Conservation (phyloP, 345 rosid genomes). For the Linum usitatissimum region DNA sequence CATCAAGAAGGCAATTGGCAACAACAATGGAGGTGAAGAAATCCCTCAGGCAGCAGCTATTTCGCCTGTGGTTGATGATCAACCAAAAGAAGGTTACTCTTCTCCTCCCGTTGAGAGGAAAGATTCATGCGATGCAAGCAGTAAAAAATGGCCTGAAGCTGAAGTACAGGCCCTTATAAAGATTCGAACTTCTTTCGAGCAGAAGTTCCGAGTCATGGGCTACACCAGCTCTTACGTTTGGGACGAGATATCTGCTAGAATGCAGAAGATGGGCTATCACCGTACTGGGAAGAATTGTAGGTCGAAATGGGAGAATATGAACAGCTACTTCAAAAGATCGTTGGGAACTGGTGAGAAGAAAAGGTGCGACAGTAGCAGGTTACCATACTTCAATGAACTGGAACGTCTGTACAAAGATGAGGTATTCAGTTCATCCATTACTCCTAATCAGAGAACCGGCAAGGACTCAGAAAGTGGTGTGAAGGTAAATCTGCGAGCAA, state of each 20-base stretch:
- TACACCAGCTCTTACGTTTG: slow-evolving; percentile 34
- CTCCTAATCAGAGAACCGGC: slow-evolving; percentile 3
- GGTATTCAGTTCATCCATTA: slow-evolving; percentile 12
- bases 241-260: slow-evolving; percentile 54
- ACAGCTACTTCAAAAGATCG: slow-evolving; percentile 51
- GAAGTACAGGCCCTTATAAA: slow-evolving; percentile 63
- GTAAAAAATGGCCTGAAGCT: slow-evolving; percentile 60
- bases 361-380: slow-evolving; percentile 30
- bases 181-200: slow-evolving; percentile 38
- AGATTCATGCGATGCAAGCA: slow-evolving; percentile 15
- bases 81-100: slow-evolving; percentile 10
- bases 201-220: slow-evolving; percentile 25
- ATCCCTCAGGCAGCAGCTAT: slow-evolving; percentile 16
- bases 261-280: slow-evolving; percentile 46
- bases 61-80: slow-evolving; percentile 14
- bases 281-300: slow-evolving; percentile 59
- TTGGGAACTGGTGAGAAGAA: slow-evolving; percentile 31
- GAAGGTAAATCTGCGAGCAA: not conserved
- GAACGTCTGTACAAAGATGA: slow-evolving; percentile 33
- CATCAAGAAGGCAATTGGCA: slow-evolving; percentile 39
- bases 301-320: slow-evolving; percentile 87
- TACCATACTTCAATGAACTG: slow-evolving; percentile 43
- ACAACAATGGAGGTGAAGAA: slow-evolving; percentile 28
- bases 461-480: slow-evolving; percentile 2
- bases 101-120: slow-evolving; percentile 18